phyloP scores from a whole-genome alignment of 2,329 filamentous ascomycete genomes.

The Colletotrichum lindemuthianum region DNA sequence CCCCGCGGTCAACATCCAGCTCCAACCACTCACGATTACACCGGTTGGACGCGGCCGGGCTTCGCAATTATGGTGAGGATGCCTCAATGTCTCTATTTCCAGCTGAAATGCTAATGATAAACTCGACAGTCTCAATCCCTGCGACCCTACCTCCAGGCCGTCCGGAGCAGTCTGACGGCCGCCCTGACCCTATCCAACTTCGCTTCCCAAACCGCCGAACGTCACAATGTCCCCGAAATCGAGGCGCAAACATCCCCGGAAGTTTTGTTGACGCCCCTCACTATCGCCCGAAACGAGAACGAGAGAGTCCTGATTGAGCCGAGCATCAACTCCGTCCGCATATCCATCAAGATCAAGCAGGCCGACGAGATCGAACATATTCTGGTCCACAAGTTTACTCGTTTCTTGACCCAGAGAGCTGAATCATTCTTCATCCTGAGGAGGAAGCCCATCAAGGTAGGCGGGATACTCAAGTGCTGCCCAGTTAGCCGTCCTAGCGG shows the following conservation, averaged over 20 bases:
- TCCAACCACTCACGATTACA: conserved; percentile 23
- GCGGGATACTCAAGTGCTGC: conserved; percentile 37
- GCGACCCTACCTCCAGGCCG: conserved; percentile 94
- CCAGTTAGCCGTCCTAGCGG: neutral
- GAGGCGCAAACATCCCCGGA: conserved; percentile 94
- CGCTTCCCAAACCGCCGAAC: conserved; percentile 93
- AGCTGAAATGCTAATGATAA: conserved; percentile 38
- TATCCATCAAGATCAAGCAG: conserved; percentile 99
- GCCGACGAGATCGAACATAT: conserved; percentile 99
- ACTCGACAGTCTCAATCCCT: conserved; percentile 85
- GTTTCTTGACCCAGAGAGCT: conserved; percentile 94
- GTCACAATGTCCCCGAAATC: conserved; percentile 98
- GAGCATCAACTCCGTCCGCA: conserved; percentile 94
- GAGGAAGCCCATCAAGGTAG: conserved; percentile 92
- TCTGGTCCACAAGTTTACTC: conserved; percentile 96
- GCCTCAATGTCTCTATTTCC: neutral
- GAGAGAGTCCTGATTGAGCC: conserved; percentile 97
- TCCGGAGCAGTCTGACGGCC: conserved; percentile 92
- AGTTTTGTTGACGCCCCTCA: conserved; percentile 90
- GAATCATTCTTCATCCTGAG: conserved; percentile 97
- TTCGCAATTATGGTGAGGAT: conserved; percentile 33
- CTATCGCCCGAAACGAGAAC: conserved; percentile 94
- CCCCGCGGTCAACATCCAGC: conserved; percentile 35
- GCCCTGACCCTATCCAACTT: conserved; percentile 96
- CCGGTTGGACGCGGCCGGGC: conserved; percentile 33